Evolutionary conservation across 1,284 basidiomycete species (phyloP).

Genomic region (Fomitopsis palustris): DNA sequence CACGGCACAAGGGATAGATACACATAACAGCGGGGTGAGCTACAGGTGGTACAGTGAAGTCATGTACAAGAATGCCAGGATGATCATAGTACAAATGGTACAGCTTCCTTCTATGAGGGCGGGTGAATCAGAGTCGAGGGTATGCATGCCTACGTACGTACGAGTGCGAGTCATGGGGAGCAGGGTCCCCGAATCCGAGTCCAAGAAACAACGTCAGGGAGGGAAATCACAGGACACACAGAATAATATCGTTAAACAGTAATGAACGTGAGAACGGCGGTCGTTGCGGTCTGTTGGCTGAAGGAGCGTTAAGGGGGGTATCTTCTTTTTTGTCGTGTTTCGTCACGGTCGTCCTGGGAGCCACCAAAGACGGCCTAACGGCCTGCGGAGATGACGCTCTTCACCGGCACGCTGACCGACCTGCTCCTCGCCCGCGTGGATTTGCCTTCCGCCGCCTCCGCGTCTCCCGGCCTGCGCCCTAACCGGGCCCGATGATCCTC

Average conservation of each 20-base stretch:
- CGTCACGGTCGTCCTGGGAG: background rate
- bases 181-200: background rate
- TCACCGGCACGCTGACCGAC: background rate
- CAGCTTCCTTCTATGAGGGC: background rate
- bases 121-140: background rate
- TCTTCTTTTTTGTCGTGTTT: background rate
- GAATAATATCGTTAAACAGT: background rate
- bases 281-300: background rate
- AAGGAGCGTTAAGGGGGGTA: background rate
- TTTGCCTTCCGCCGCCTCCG: background rate
- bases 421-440: background rate
- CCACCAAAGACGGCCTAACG: background rate
- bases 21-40: background rate
- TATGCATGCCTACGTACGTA: background rate
- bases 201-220: background rate
- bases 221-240: background rate
- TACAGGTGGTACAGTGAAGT: background rate
- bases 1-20: background rate
- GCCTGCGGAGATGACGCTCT: background rate
- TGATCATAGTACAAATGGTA: background rate
- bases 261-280: background rate
- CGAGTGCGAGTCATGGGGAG: background rate
- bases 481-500: conserved; percentile 51
- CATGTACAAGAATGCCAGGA: conserved; percentile 1
- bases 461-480: background rate